These are phyloP conservation scores for Trematosphaeria pertusa DNA, from an alignment of 2,329 filamentous ascomycete genomes.

Conservation along the genomic window DNA sequence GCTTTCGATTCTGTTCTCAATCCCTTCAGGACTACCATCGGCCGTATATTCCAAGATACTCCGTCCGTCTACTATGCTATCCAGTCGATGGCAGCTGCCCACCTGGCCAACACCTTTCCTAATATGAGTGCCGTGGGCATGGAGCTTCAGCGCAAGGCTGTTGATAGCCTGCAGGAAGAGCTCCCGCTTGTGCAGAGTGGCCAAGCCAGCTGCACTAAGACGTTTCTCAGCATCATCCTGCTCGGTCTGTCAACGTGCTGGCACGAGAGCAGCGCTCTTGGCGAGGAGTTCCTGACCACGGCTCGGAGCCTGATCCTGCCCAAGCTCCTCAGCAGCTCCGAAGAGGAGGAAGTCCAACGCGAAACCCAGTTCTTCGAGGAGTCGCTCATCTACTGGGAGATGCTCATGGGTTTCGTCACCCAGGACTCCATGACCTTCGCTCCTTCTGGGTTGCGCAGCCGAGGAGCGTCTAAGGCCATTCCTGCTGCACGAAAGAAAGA, in stretches of 20 bases:
- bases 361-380: conserved; percentile 62
- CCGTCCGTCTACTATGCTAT: conserved; percentile 66
- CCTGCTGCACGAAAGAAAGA: conserved; percentile 36
- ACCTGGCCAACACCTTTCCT: conserved; percentile 64
- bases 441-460: conserved; percentile 31
- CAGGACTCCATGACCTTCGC: conserved; percentile 49
- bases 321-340: conserved; percentile 49
- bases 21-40: conserved; percentile 66
- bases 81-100: conserved; percentile 70
- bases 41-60: conserved; percentile 64
- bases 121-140: conserved; percentile 59
- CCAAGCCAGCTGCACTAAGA: conserved; percentile 55
- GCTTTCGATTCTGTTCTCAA: conserved; percentile 69
- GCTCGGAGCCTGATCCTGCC: conserved; percentile 53
- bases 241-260: conserved; percentile 67
- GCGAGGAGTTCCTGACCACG: conserved; percentile 60
- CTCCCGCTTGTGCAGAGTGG: conserved; percentile 52
- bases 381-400: conserved; percentile 65
- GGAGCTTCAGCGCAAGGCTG: conserved; percentile 61
- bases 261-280: conserved; percentile 64
- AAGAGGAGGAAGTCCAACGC: conserved; percentile 40
- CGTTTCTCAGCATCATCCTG: conserved; percentile 64
- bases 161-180: conserved; percentile 59
- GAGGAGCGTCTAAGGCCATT: conserved; percentile 23
- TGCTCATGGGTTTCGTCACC: conserved; percentile 63